Percentiles rank a stretch among this genome's conserved stretches.
Evolutionary conservation across 345 rosid genomes (phyloP).

Genomic region (Salix caprea): DNA sequence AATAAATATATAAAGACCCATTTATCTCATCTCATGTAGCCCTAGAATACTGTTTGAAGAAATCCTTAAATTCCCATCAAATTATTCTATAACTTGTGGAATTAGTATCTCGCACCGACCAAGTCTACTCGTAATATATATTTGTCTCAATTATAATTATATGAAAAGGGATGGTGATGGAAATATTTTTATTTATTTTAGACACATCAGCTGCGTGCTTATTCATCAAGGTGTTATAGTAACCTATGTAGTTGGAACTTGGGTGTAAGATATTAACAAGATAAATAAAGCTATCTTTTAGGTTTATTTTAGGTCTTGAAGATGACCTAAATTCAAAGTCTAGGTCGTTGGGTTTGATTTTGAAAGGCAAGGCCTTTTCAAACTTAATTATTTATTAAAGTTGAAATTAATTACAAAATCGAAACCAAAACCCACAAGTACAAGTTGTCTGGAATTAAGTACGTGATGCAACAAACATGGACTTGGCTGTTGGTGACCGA

Average conservation of each 20-base stretch:
- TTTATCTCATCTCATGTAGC: no score
- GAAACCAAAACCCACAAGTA: background rate
- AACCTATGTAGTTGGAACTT: background rate
- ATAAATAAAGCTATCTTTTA: background rate
- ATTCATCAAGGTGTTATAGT: background rate
- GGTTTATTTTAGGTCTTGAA: no score
- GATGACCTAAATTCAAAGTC: background rate
- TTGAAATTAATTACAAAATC: background rate
- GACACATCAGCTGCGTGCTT: background rate
- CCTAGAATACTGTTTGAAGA: no score
- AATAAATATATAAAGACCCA: no score
- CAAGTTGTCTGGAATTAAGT: background rate
- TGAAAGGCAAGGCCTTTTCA: background rate
- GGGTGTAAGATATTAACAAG: background rate
- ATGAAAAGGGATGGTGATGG: background rate
- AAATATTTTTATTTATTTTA: background rate
- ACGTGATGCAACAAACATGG: background rate
- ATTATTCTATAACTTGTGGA: no score
- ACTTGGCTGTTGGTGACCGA: background rate
- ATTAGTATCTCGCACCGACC: no score
- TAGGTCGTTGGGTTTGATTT: background rate
- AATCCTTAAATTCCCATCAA: no score
- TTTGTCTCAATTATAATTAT: background rate
- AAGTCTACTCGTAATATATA: no score
- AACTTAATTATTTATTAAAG: background rate